Base-by-base conservation (phyloP, 2,329 filamentous ascomycete species). In the Samsoniella hepiali region DNA sequence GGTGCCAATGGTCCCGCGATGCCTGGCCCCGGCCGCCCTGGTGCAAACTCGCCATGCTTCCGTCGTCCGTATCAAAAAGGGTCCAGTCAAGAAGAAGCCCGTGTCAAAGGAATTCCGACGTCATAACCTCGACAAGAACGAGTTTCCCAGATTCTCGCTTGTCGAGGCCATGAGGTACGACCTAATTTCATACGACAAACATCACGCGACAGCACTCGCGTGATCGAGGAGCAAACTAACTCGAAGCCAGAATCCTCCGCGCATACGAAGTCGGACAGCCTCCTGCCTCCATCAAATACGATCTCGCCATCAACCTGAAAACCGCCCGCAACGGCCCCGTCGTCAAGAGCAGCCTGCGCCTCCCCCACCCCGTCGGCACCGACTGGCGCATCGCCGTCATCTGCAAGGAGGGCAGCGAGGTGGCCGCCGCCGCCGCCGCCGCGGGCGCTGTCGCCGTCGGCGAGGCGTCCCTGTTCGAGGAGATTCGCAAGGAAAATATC, bases 341-440 rank as follows among this genome's bases (percentile, higher is more conserved):
- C 9, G 83, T 99, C 68, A 91, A 93, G 67, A 96, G 91, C 78
- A 91, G 91, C 73, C 83, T 99, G 73, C 88, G 90, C 49, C 88
- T 99, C 22, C 95, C 95, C 0, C 90, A 96, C 76, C 89, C 93
- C 5, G 91, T 98, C 68, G 91, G 92, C 75, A 96, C 91, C 67
- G 92, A 96, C 75, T 83, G 93, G 58, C 88, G 89, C 66, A 93
- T 99, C 71, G 95, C 89, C 72, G 95, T 98, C 63, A 91, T 99
- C 69, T 94, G 90, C 74, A 88, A 91, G n/a, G 89, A 94, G 62
- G 88, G 88, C 68, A 93, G 90, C 67, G 84, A 87, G 66, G 83
- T 87, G 58, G 92, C 89, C 59, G 82, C 85, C 68, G 88, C 91
- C 58, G 95, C 96, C 3, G 83, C 83, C 40, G 83, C 85, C 10